Percentiles rank a stretch among this genome's conserved stretches.
These are phyloP conservation scores for Fusarium luffae DNA, from an alignment of 2,329 filamentous ascomycete species.

Conservation along the genomic window DNA sequence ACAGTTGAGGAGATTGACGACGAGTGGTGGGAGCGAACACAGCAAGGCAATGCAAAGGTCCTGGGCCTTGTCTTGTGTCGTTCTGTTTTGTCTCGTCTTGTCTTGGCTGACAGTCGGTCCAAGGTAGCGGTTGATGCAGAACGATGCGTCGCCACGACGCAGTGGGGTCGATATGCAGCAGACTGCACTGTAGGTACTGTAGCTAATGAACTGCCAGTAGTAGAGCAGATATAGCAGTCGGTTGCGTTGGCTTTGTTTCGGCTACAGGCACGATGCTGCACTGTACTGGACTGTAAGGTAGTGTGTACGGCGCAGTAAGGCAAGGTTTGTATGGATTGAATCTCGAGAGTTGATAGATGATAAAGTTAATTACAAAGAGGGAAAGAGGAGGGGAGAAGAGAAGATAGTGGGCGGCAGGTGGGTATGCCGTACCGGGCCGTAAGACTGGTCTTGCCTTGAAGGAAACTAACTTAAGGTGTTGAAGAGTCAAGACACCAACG, in stretches of 20 bases:
- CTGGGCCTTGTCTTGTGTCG: conserved; percentile 2
- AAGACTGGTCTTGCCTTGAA: background rate
- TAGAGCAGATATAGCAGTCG: conserved; percentile 5
- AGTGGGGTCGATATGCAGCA: conserved; percentile 43
- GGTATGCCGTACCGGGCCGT: conserved; percentile 12
- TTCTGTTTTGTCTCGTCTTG: conserved; percentile 18
- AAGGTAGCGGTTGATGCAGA: conserved; percentile 25
- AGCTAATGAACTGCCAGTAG: background rate
- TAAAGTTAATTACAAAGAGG: conserved; percentile 3
- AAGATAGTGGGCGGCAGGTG: conserved; percentile 6
- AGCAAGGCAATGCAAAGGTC: conserved; percentile 7
- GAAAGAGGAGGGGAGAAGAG: conserved; percentile 8
- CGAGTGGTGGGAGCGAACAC: conserved; percentile 2
- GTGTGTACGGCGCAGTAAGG: conserved; percentile 26
- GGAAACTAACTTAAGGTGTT: background rate
- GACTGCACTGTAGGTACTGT: conserved; percentile 7
- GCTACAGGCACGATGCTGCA: background rate
- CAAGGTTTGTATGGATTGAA: conserved; percentile 20
- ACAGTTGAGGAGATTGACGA: conserved; percentile 5
- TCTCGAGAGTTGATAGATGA: conserved; percentile 28
- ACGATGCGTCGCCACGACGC: conserved; percentile 40
- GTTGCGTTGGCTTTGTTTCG: conserved; percentile 25
- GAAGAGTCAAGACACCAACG: background rate
- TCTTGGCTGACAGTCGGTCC: conserved; percentile 8
- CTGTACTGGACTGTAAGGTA: background rate